phyloP scores from a whole-genome alignment of 768 basidiomycete species.

The Xerocomellus amylosporus region DNA sequence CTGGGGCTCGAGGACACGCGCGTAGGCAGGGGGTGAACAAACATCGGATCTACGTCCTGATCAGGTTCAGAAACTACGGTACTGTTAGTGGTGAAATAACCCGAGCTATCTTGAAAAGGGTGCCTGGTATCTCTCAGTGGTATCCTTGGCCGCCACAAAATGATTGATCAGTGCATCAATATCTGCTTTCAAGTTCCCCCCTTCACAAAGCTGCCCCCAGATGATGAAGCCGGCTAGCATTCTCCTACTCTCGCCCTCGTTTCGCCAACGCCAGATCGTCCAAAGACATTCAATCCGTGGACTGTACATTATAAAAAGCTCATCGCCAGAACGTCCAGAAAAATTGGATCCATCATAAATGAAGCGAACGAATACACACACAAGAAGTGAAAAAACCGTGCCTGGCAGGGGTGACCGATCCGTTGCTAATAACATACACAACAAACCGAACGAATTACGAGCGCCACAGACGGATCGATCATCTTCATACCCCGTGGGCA shows the following conservation, averaged over 20 bases:
- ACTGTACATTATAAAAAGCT: background rate
- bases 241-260: background rate
- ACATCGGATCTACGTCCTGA: background rate
- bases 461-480: background rate
- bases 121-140: background rate
- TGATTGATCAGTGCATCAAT: background rate
- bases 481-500: constrained; percentile 15
- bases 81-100: too few relatives aligned
- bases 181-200: background rate
- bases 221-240: background rate
- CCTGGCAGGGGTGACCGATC: background rate
- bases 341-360: background rate
- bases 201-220: background rate
- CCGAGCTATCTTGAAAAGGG: background rate
- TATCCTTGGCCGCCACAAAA: background rate
- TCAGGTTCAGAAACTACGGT: background rate
- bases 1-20: too few relatives aligned
- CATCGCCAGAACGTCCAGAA: constrained; percentile 1
- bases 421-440: background rate
- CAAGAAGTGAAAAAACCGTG: background rate
- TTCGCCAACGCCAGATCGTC: background rate
- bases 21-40: too few relatives aligned
- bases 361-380: background rate
- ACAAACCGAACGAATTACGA: background rate
- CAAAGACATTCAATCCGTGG: background rate